Percentiles rank a stretch among this genome's conserved stretches.
These are phyloP conservation scores for Podospora pseudoanserina DNA, from an alignment of 495 filamentous ascomycete species.

Conservation along the genomic window DNA sequence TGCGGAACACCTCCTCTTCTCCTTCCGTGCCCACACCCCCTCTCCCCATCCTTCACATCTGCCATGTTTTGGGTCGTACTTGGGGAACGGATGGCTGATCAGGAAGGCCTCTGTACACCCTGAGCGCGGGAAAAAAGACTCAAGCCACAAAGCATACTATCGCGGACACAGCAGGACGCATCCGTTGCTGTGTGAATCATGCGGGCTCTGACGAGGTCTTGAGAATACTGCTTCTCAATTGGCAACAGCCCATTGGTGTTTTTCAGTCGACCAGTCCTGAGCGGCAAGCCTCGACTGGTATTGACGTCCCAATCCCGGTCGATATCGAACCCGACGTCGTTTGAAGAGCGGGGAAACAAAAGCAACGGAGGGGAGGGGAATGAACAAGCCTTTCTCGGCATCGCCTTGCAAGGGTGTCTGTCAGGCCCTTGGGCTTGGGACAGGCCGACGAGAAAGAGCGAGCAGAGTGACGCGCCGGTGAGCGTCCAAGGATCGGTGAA, in stretches of 20 bases:
- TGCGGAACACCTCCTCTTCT: not conserved
- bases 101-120: not conserved
- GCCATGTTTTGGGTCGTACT: not conserved
- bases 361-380: constrained; percentile 8
- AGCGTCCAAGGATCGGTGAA: not conserved
- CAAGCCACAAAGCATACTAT: not conserved
- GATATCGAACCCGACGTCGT: not conserved
- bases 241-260: not conserved
- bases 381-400: constrained; percentile 17
- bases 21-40: not conserved
- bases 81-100: not conserved
- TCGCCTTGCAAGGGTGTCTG: not conserved
- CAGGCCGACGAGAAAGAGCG: not conserved
- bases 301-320: not conserved
- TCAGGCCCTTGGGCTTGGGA: not conserved
- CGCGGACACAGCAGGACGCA: not conserved
- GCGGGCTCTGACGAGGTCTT: not conserved
- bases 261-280: not conserved
- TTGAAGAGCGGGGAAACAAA: constrained; percentile 11
- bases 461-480: not conserved
- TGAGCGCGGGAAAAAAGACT: not conserved
- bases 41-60: not conserved
- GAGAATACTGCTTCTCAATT: not conserved
- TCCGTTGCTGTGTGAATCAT: constrained; percentile 9
- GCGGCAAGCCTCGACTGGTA: not conserved